These are phyloP conservation scores for Clavispora fructus DNA, from an alignment of 805 yeast species.

Conservation along the genomic window DNA sequence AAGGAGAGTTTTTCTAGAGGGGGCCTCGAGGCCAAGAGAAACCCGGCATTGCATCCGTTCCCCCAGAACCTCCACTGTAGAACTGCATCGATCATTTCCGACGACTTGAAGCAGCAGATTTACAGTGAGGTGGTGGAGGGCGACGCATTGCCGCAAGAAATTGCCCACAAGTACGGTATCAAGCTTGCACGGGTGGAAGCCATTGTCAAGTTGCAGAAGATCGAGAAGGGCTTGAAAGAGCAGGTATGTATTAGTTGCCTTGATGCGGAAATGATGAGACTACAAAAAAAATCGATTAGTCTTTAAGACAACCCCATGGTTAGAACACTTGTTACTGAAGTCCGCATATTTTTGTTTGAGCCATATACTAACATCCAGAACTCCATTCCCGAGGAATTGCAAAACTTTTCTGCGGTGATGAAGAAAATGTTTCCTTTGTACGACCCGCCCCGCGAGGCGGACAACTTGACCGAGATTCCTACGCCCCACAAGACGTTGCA, in stretches of 20 bases:
- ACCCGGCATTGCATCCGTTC: constrained; percentile 63
- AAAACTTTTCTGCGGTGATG: constrained; percentile 56
- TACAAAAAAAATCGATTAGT: constrained; percentile 57
- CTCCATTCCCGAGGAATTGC: constrained; percentile 50
- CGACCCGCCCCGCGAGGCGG: constrained; percentile 39
- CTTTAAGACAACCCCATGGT: constrained; percentile 69
- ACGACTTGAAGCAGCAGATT: constrained; percentile 56
- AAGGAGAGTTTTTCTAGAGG: constrained; percentile 20
- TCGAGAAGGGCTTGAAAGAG: constrained; percentile 59
- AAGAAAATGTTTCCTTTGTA: constrained; percentile 79
- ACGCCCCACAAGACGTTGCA: constrained; percentile 76
- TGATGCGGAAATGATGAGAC: constrained; percentile 40
- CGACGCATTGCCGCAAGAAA: constrained; percentile 58
- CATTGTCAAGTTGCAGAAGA: constrained; percentile 57
- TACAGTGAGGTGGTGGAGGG: constrained; percentile 49
- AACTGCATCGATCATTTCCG: constrained; percentile 59
- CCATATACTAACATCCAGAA: constrained; percentile 42
- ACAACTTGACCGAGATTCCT: constrained; percentile 91
- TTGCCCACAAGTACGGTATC: constrained; percentile 73
- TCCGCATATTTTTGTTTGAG: neutral
- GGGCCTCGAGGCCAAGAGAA: constrained; percentile 10
- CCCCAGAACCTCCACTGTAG: constrained; percentile 67
- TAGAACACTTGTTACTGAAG: constrained; percentile 29
- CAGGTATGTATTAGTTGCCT: constrained; percentile 45
- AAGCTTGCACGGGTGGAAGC: constrained; percentile 88